A percentile compares a stretch with the other conserved stretches of the same genome.
Evolutionary conservation across 441 rosid genomes (phyloP).

Genomic region (Brassica balearica): DNA sequence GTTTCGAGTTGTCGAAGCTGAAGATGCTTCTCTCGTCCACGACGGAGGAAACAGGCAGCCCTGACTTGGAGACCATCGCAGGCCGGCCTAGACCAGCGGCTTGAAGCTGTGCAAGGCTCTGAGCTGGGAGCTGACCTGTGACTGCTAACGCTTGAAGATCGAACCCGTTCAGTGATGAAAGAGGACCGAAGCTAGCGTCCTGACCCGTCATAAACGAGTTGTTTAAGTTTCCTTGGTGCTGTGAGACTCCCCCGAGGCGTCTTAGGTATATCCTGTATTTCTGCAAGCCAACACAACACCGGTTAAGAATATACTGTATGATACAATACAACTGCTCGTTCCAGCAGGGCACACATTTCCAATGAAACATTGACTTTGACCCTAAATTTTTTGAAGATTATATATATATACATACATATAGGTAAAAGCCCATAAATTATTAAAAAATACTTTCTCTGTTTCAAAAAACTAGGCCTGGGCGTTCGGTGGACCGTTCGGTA

Average conservation of each 20-base stretch:
- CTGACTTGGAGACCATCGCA: slow-evolving; percentile 55
- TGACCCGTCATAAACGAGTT: slow-evolving; percentile 74
- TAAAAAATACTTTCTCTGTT: too few relatives aligned
- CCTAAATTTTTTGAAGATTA: too few relatives aligned
- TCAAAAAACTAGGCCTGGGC: too few relatives aligned
- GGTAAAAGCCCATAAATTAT: too few relatives aligned
- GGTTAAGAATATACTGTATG: slow-evolving; percentile 6
- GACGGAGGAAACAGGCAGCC: slow-evolving; percentile 49
- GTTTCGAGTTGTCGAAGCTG: slow-evolving; percentile 78
- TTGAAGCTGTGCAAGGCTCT: slow-evolving; percentile 89
- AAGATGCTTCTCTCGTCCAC: slow-evolving; percentile 85
- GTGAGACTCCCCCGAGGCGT: slow-evolving; percentile 93
- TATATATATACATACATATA: too few relatives aligned
- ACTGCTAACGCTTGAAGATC: slow-evolving; percentile 90
- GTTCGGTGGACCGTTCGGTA: too few relatives aligned
- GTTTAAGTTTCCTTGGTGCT: slow-evolving; percentile 63
- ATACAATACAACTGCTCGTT: background rate
- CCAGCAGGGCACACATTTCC: too few relatives aligned
- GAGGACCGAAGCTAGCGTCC: slow-evolving; percentile 67
- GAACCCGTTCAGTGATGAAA: slow-evolving; percentile 68
- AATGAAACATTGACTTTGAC: too few relatives aligned
- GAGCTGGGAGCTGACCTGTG: slow-evolving; percentile 83
- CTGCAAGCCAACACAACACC: slow-evolving; percentile 47
- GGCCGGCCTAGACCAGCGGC: slow-evolving; percentile 81
- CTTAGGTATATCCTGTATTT: slow-evolving; percentile 94